A percentile compares a stretch with the other conserved stretches of the same genome.
Evolutionary conservation across 176 grass and related monocot species (phyloP).

Genomic region (Stipa capillata): DNA sequence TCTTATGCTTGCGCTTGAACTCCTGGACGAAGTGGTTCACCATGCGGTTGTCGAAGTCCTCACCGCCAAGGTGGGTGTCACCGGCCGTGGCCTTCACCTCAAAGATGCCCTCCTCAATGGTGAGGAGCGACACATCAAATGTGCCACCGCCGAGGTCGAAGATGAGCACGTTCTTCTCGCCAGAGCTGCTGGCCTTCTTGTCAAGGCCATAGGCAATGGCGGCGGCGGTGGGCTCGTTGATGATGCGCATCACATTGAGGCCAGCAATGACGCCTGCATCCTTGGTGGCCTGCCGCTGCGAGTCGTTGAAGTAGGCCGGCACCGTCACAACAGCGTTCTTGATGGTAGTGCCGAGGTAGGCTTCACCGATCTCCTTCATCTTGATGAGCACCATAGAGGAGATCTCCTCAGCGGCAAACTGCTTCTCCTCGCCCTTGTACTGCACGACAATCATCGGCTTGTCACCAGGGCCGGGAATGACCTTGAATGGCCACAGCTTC

Average conservation of each 20-base stretch:
- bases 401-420: too few relatives aligned
- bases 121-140: conserved; percentile 72
- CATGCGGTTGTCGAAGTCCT: conserved; percentile 63
- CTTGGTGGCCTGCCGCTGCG: conserved; percentile 75
- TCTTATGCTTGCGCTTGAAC: conserved; percentile 54
- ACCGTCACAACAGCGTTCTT: too few relatives aligned
- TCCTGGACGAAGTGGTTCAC: conserved; percentile 60
- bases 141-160: conserved; percentile 77
- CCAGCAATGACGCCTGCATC: conserved; percentile 68
- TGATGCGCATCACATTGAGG: conserved; percentile 75
- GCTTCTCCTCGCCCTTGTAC: too few relatives aligned
- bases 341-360: too few relatives aligned
- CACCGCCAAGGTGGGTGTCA: conserved; percentile 40
- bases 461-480: too few relatives aligned
- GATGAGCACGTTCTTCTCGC: conserved; percentile 71
- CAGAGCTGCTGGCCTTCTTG: conserved; percentile 55
- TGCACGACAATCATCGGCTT: too few relatives aligned
- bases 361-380: too few relatives aligned
- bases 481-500: too few relatives aligned
- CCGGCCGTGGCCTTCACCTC: conserved; percentile 56
- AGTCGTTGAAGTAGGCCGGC: too few relatives aligned
- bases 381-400: too few relatives aligned
- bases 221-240: conserved; percentile 73
- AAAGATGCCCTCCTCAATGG: too few relatives aligned
- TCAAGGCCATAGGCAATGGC: conserved; percentile 76